Evolutionary conservation across 768 basidiomycete genomes (phyloP).

Genomic region (Suillus discolor): DNA sequence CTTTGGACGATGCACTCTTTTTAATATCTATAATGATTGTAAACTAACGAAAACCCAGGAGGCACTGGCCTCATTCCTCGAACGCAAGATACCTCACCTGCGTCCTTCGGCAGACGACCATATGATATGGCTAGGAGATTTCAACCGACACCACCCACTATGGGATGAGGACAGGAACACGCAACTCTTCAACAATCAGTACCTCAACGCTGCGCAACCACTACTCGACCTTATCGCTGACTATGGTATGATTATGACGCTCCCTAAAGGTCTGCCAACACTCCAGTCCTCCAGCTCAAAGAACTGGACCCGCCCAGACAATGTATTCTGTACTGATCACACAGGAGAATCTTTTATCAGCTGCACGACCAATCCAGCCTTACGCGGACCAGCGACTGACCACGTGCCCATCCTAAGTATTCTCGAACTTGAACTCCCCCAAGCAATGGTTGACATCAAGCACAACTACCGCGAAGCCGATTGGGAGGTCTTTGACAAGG

Average conservation of each 20-base stretch:
- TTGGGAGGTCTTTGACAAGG: background rate
- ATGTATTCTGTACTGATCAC: slow-evolving; percentile 15
- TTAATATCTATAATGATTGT: slow-evolving; percentile 17
- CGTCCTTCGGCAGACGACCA: background rate
- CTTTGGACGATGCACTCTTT: background rate
- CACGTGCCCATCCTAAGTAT: slow-evolving; percentile 3
- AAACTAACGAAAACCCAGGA: background rate
- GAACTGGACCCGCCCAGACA: slow-evolving; percentile 15
- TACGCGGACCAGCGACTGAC: too few species aligned
- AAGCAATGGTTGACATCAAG: too few species aligned
- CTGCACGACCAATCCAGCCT: too few species aligned
- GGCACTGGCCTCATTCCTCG: background rate
- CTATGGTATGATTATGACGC: slow-evolving; percentile 10
- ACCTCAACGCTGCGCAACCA: background rate
- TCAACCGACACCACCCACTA: too few species aligned
- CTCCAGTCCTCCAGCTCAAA: background rate
- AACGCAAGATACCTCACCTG: background rate
- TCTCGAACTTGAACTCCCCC: background rate
- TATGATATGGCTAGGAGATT: too few species aligned
- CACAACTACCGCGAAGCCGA: background rate
- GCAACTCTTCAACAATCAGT: too few species aligned
- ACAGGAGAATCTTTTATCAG: too few species aligned
- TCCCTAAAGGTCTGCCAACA: slow-evolving; percentile 12
- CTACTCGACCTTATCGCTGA: slow-evolving; percentile 12
- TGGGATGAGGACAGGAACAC: too few species aligned